Evolutionary conservation across 805 yeast genomes (phyloP).

Genomic region (Wickerhamomyces rabaulensis): DNA sequence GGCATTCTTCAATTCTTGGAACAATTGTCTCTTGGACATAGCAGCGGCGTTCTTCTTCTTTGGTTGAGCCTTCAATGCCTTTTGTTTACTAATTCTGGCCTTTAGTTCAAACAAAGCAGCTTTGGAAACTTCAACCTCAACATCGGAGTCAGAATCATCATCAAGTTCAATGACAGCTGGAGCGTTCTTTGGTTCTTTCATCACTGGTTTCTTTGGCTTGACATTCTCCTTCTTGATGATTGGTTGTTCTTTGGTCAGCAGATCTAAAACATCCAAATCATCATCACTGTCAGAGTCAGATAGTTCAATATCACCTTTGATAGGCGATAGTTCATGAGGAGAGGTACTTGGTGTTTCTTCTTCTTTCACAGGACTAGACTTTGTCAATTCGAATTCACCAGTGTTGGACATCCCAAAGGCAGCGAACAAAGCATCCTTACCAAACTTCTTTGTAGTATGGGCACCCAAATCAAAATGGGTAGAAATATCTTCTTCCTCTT

Average conservation of each 20-base stretch:
- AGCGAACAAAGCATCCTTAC: constrained; percentile 15
- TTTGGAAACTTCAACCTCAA: constrained; percentile 25
- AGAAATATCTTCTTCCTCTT: constrained; percentile 7
- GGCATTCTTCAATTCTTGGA: constrained; percentile 34
- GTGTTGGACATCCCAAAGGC: constrained; percentile 16
- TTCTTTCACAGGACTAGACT: background rate
- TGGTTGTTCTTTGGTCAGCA: constrained; percentile 1
- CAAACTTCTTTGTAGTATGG: constrained; percentile 14
- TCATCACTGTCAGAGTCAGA: constrained; percentile 9
- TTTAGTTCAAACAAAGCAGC: constrained; percentile 30
- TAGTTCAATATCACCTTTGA: constrained; percentile 5
- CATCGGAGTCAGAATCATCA: constrained; percentile 17
- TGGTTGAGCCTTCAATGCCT: constrained; percentile 6
- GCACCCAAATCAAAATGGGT: constrained; percentile 8
- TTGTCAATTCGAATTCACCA: background rate
- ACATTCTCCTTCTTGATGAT: background rate
- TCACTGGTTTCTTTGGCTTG: background rate
- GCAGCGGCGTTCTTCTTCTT: constrained; percentile 9
- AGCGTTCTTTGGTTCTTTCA: constrained; percentile 3
- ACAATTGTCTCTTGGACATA: constrained; percentile 26
- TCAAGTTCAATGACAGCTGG: constrained; percentile 14
- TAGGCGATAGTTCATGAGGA: constrained; percentile 4
- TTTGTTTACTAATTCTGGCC: constrained; percentile 28
- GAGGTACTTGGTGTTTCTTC: constrained; percentile 9
- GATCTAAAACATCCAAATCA: constrained; percentile 8